Evolutionary conservation across 1,139 yeast genomes (phyloP).

Genomic region (Nakaseomyces nivariensis): DNA sequence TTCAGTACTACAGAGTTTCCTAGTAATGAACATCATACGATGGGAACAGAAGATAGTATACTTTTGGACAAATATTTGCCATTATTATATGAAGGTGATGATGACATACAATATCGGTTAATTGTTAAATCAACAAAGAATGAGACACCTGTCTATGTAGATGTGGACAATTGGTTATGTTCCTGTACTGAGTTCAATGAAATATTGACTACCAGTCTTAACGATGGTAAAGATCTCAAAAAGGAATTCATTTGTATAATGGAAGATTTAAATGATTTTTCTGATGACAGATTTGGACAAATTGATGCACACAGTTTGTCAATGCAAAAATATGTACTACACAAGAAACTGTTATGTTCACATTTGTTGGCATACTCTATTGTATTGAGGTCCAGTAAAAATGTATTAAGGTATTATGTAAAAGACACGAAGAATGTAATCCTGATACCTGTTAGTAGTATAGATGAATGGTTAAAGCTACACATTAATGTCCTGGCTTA

Average conservation of each 20-base stretch:
- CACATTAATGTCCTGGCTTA: constrained; percentile 22
- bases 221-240: constrained; percentile 3
- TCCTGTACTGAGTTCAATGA: constrained; percentile 24
- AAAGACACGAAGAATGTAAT: constrained; percentile 14
- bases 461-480: constrained; percentile 29
- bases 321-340: constrained; percentile 17
- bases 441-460: constrained; percentile 17
- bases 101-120: constrained; percentile 13
- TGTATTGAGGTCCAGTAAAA: constrained; percentile 18
- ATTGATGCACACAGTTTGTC: constrained; percentile 22
- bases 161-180: constrained; percentile 25
- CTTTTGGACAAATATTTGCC: constrained; percentile 3
- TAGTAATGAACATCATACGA: neutral
- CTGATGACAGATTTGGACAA: constrained; percentile 22
- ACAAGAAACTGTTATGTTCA: constrained; percentile 23
- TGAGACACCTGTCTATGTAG: constrained; percentile 22
- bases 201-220: constrained; percentile 4
- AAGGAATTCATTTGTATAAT: constrained; percentile 10
- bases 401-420: constrained; percentile 18
- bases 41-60: neutral
- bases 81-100: constrained; percentile 6
- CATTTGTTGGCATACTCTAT: constrained; percentile 28
- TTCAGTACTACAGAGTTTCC: neutral
- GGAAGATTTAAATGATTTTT: constrained; percentile 15
- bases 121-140: constrained; percentile 17